Conservation (phyloP, 2,329 filamentous ascomycete genomes). For the Passalora sequoiae region DNA sequence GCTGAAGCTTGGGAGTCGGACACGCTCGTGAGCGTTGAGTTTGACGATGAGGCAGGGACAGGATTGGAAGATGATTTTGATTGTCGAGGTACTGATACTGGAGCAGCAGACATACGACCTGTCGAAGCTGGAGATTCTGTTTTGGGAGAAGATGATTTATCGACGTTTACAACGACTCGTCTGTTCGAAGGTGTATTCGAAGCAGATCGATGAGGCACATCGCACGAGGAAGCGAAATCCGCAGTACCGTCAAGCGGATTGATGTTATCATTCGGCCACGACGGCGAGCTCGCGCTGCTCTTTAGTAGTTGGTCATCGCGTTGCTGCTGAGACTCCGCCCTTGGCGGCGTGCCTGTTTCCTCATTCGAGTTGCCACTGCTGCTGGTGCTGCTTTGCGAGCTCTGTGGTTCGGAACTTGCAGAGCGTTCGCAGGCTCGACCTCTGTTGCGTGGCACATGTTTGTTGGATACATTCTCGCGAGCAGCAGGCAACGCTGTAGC, state of each 20-base stretch:
- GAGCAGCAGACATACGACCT: conserved; percentile 6
- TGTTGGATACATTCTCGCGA: too few relatives aligned
- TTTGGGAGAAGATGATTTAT: conserved; percentile 4
- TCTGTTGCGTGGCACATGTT: conserved; percentile 3
- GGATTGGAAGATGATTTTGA: conserved; percentile 3
- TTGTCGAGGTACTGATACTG: conserved; percentile 6
- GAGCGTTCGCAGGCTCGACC: conserved; percentile 2
- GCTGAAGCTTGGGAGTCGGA: conserved; percentile 25
- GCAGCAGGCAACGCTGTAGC: too few relatives aligned
- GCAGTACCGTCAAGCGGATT: conserved; percentile 7
- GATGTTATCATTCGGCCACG: neutral
- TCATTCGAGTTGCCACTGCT: neutral
- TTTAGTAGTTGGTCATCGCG: conserved; percentile 6
- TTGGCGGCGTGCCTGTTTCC: conserved; percentile 1
- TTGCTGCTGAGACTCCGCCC: conserved; percentile 7
- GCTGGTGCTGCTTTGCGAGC: neutral
- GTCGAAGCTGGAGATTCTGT: conserved; percentile 4
- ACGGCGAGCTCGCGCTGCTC: neutral
- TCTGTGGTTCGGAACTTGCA: neutral
- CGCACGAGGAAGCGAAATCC: conserved; percentile 13
- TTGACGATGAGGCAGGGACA: conserved; percentile 26
- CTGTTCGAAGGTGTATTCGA: conserved; percentile 8
- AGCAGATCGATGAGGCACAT: conserved; percentile 14
- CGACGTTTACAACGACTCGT: conserved; percentile 9
- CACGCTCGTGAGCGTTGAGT: conserved; percentile 30